These are phyloP conservation scores for Xylaria sp. DNA, from an alignment of 2,329 filamentous ascomycete species.

Conservation along the genomic window DNA sequence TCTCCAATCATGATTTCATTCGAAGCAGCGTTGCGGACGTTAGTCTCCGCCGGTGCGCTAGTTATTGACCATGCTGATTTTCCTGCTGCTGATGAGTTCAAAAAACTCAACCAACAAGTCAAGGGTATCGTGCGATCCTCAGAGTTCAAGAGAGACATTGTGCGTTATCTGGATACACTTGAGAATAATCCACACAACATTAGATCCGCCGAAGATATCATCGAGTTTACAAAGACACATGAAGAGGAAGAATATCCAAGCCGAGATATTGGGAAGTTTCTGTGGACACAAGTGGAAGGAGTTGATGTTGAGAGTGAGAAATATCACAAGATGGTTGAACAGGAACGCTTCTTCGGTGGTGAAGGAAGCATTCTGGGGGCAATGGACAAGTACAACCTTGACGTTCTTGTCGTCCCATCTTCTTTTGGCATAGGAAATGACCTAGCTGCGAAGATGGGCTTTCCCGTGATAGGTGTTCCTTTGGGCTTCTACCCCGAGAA, in stretches of 20 bases:
- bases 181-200: no score
- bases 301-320: neutral
- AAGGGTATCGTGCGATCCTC: neutral
- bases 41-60: neutral
- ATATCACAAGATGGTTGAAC: neutral
- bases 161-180: no score
- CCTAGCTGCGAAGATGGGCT: slow-evolving; percentile 1
- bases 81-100: neutral
- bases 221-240: no score
- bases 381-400: neutral
- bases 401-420: neutral
- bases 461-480: slow-evolving; percentile 1
- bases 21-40: no score
- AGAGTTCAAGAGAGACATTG: neutral
- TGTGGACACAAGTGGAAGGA: neutral
- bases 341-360: neutral
- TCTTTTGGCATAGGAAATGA: neutral
- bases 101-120: neutral
- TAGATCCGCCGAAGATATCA: no score
- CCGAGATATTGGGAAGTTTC: neutral
- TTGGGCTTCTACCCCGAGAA: neutral
- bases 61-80: neutral
- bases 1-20: no score
- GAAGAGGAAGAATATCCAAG: neutral
- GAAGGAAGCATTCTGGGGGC: neutral